Conservation (phyloP, 202 grass and related monocot species). For the Carex sylvatica region DNA sequence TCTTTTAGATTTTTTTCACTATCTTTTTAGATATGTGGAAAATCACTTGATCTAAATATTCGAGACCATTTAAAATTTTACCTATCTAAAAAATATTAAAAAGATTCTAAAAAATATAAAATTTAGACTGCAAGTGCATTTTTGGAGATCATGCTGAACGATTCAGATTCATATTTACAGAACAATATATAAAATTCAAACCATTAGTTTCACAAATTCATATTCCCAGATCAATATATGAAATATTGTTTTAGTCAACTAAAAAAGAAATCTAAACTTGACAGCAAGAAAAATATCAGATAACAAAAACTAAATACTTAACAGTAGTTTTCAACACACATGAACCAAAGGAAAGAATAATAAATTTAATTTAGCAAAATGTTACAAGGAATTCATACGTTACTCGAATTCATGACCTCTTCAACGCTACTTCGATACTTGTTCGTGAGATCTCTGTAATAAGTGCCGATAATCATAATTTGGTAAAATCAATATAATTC, state of each 20-base stretch:
- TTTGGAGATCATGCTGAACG: too few relatives aligned
- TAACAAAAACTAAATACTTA: background rate
- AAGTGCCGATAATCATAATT: background rate
- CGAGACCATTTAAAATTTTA: too few relatives aligned
- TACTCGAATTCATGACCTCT: slow-evolving; percentile 39
- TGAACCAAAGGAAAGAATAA: background rate
- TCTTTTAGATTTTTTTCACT: too few relatives aligned
- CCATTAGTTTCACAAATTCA: background rate
- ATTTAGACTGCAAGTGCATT: too few relatives aligned
- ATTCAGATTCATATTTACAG: too few relatives aligned
- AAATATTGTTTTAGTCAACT: background rate
- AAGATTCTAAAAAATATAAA: too few relatives aligned
- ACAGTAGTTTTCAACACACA: background rate
- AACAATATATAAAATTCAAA: background rate
- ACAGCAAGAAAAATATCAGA: background rate
- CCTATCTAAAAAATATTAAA: too few relatives aligned
- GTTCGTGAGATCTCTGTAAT: slow-evolving; percentile 37
- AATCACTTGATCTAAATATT: too few relatives aligned
- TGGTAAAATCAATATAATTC: background rate
- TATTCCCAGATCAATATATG: background rate
- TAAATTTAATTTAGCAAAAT: background rate
- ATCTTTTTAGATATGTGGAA: too few relatives aligned
- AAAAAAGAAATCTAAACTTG: background rate
- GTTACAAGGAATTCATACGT: background rate
- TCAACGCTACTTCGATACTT: slow-evolving; percentile 36